Evolutionary conservation across 1,284 basidiomycete genomes (phyloP).

Genomic region (Ganoderma resinaceum): DNA sequence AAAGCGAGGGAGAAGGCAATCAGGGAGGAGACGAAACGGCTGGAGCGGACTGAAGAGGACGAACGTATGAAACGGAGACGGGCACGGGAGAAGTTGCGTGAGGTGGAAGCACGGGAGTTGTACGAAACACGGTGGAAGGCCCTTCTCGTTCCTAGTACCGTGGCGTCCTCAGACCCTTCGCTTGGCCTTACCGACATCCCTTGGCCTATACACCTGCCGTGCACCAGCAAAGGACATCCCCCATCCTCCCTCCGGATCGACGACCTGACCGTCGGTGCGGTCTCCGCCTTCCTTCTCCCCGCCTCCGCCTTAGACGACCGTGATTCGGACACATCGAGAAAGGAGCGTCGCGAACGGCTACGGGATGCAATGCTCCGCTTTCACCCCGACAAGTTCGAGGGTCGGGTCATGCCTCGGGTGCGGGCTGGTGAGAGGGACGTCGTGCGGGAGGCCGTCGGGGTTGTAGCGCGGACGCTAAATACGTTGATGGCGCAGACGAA

Average conservation of each 20-base stretch:
- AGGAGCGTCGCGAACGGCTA: slow-evolving; percentile 63
- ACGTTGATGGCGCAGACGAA: slow-evolving; percentile 33
- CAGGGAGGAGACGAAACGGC: slow-evolving; percentile 56
- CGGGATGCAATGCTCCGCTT: slow-evolving; percentile 80
- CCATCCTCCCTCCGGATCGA: slow-evolving; percentile 42
- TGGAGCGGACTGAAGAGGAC: slow-evolving; percentile 61
- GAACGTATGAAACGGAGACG: slow-evolving; percentile 52
- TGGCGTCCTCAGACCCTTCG: slow-evolving; percentile 12
- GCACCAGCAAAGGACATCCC: slow-evolving; percentile 41
- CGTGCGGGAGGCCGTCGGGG: slow-evolving; percentile 81
- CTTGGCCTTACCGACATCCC: slow-evolving; percentile 73
- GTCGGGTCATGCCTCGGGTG: slow-evolving; percentile 69
- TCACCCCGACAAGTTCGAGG: slow-evolving; percentile 89
- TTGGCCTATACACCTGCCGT: slow-evolving; percentile 65
- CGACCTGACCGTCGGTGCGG: slow-evolving; percentile 62
- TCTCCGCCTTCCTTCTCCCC: slow-evolving; percentile 68
- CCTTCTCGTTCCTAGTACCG: slow-evolving; percentile 46
- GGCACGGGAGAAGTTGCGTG: slow-evolving; percentile 51
- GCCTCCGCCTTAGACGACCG: slow-evolving; percentile 1
- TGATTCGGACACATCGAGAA: slow-evolving; percentile 35
- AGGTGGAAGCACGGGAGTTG: slow-evolving; percentile 52
- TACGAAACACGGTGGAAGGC: slow-evolving; percentile 69
- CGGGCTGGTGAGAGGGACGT: slow-evolving; percentile 66
- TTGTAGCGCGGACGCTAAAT: slow-evolving; percentile 50
- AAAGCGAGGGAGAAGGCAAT: slow-evolving; percentile 61